phyloP scores from a whole-genome alignment of 2,329 filamentous ascomycete species.

The Sarocladiaceae sp. region DNA sequence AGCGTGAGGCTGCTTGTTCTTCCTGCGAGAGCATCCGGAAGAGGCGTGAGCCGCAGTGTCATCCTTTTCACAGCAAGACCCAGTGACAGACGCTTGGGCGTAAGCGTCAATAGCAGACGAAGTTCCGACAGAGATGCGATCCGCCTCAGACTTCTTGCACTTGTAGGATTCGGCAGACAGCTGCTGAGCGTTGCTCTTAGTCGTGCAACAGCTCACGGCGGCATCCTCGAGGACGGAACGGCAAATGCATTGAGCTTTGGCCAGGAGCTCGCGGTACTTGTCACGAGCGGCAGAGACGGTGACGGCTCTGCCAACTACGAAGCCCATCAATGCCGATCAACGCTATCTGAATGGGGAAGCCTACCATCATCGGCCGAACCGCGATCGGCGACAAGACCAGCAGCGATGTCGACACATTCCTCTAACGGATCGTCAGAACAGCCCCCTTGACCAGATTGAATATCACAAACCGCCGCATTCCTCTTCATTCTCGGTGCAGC shows the following conservation, averaged over 20 bases:
- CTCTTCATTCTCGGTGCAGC: not conserved
- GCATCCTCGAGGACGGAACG: not conserved
- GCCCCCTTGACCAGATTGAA: no score
- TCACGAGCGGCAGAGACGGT: slow-evolving; percentile 4
- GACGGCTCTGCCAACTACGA: not conserved
- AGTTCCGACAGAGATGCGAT: not conserved
- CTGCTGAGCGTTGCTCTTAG: not conserved
- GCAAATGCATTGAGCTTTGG: not conserved
- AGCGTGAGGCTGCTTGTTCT: not conserved
- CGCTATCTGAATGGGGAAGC: not conserved
- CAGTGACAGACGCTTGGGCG: not conserved
- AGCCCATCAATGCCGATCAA: not conserved
- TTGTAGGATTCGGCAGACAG: not conserved
- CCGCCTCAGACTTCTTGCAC: not conserved
- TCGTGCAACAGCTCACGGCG: not conserved
- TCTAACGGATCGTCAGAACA: not conserved
- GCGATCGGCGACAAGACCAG: not conserved
- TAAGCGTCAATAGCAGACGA: not conserved
- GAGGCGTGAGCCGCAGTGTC: not conserved
- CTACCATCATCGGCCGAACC: not conserved
- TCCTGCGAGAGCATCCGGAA: not conserved
- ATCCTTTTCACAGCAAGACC: not conserved
- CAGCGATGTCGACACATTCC: slow-evolving; percentile 2
- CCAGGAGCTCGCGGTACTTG: not conserved
- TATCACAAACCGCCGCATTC: not conserved